A percentile compares a stretch with the other conserved stretches of the same genome.
These are phyloP conservation scores for Platanthera zijinensis DNA, from an alignment of 106 monocot genomes.

Conservation along the genomic window DNA sequence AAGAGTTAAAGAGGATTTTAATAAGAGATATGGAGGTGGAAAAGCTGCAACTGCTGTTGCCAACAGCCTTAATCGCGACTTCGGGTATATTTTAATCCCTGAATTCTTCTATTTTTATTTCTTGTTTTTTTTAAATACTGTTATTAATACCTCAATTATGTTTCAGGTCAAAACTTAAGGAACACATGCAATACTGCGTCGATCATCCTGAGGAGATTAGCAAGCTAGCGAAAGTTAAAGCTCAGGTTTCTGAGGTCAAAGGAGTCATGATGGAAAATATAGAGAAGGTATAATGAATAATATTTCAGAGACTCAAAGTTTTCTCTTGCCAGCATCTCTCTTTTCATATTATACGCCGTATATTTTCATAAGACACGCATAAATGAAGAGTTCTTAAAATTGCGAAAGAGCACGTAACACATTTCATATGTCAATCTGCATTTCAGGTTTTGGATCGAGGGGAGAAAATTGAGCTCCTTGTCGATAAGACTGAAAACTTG, in stretches of 20 bases:
- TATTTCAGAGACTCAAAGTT: background rate
- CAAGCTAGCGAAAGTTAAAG: constrained; percentile 37
- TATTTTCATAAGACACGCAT: too few relatives aligned
- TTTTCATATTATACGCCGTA: background rate
- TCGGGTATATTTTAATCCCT: constrained; percentile 1
- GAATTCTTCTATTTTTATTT: background rate
- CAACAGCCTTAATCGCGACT: constrained; percentile 16
- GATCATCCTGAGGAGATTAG: constrained; percentile 32
- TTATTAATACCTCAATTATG: background rate
- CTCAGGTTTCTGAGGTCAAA: constrained; percentile 34
- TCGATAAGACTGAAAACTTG: constrained; percentile 23
- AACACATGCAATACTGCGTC: constrained; percentile 32
- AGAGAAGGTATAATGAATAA: constrained; percentile 15
- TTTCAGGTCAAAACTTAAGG: constrained; percentile 25
- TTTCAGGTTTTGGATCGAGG: constrained; percentile 19
- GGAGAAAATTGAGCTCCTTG: constrained; percentile 22
- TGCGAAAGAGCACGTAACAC: too few relatives aligned
- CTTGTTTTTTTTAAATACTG: background rate
- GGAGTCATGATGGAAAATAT: constrained; percentile 39
- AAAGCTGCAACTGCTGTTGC: constrained; percentile 18
- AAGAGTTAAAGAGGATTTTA: constrained; percentile 15
- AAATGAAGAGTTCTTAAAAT: too few relatives aligned
- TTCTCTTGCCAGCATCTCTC: background rate
- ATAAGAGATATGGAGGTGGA: constrained; percentile 20
- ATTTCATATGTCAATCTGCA: background rate